phyloP scores from a whole-genome alignment of 73 alveolate species.

The Blepharisma japonicum region DNA sequence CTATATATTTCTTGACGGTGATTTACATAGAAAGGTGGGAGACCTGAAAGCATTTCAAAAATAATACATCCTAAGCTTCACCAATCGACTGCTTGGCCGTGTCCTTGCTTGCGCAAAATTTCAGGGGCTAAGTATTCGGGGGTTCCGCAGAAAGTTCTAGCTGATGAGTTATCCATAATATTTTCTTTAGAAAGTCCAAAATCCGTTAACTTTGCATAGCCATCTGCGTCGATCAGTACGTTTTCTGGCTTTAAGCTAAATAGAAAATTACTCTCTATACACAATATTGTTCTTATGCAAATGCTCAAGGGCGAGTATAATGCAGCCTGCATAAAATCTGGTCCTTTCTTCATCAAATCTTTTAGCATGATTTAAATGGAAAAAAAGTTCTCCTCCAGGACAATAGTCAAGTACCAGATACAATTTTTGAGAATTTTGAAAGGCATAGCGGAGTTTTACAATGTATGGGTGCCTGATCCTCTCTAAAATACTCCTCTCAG shows the following conservation, averaged over 20 bases:
- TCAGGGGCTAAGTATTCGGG: slow-evolving; percentile 90
- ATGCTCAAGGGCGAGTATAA: slow-evolving; percentile 65
- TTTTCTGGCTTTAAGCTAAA: slow-evolving; percentile 76
- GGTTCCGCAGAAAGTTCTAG: slow-evolving; percentile 79
- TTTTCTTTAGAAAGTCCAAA: slow-evolving; percentile 70
- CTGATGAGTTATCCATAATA: slow-evolving; percentile 41
- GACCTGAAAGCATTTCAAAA: slow-evolving; percentile 58
- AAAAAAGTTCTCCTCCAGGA: slow-evolving; percentile 65
- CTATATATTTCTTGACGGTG: slow-evolving; percentile 32
- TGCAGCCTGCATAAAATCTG: slow-evolving; percentile 72
- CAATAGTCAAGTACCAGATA: slow-evolving; percentile 58
- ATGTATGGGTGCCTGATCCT: slow-evolving; percentile 49
- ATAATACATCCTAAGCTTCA: slow-evolving; percentile 69
- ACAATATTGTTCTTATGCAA: slow-evolving; percentile 65
- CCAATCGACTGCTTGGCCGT: slow-evolving; percentile 82
- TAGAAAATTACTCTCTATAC: slow-evolving; percentile 65
- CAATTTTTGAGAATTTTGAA: slow-evolving; percentile 43
- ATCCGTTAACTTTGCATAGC: slow-evolving; percentile 72
- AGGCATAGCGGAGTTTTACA: slow-evolving; percentile 48
- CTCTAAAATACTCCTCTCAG: slow-evolving; percentile 38
- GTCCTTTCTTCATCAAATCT: slow-evolving; percentile 59
- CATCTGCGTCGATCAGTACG: slow-evolving; percentile 59
- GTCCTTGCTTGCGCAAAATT: slow-evolving; percentile 56
- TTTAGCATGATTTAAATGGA: slow-evolving; percentile 35
- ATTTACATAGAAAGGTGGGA: slow-evolving; percentile 50